These are phyloP conservation scores for Linum trigynum DNA, from an alignment of 345 rosid genomes.

Conservation along the genomic window DNA sequence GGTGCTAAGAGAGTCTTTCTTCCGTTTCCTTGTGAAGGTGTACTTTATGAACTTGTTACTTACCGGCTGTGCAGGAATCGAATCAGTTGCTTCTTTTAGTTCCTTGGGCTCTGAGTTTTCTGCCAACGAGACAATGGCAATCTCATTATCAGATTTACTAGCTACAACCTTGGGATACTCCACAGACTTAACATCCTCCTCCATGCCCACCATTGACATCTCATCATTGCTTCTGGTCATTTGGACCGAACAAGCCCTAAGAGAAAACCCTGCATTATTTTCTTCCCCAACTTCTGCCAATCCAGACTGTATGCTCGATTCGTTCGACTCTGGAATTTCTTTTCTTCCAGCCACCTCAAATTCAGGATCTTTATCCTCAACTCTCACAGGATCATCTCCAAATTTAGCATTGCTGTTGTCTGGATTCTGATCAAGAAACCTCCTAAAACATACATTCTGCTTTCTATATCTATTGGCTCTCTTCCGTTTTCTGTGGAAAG, in stretches of 20 bases:
- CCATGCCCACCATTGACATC: slow-evolving; percentile 13
- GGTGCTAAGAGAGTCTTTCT: slow-evolving; percentile 46
- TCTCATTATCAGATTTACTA: slow-evolving; percentile 17
- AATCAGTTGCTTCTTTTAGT: slow-evolving; percentile 14
- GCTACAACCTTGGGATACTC: slow-evolving; percentile 25
- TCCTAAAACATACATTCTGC: slow-evolving; percentile 10
- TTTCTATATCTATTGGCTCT: slow-evolving; percentile 31
- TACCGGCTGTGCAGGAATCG: slow-evolving; percentile 20
- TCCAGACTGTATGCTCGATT: slow-evolving; percentile 18
- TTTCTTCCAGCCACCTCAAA: slow-evolving; percentile 8
- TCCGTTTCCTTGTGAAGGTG: slow-evolving; percentile 76
- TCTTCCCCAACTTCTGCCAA: slow-evolving; percentile 15
- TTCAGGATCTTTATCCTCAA: slow-evolving; percentile 17
- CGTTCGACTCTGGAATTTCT: slow-evolving; percentile 18
- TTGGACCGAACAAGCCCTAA: slow-evolving; percentile 13
- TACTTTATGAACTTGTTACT: slow-evolving; percentile 48
- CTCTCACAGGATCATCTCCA: slow-evolving; percentile 14
- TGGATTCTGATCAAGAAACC: slow-evolving; percentile 9
- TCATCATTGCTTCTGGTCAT: slow-evolving; percentile 14
- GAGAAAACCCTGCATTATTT: slow-evolving; percentile 9
- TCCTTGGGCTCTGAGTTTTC: background rate
- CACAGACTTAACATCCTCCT: slow-evolving; percentile 23
- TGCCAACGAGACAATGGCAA: slow-evolving; percentile 11
- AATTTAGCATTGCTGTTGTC: slow-evolving; percentile 11
- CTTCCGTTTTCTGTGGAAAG: slow-evolving; percentile 31